phyloP scores from a whole-genome alignment of 768 basidiomycete genomes.

The button mushroom (Agaricus bisporus) region DNA sequence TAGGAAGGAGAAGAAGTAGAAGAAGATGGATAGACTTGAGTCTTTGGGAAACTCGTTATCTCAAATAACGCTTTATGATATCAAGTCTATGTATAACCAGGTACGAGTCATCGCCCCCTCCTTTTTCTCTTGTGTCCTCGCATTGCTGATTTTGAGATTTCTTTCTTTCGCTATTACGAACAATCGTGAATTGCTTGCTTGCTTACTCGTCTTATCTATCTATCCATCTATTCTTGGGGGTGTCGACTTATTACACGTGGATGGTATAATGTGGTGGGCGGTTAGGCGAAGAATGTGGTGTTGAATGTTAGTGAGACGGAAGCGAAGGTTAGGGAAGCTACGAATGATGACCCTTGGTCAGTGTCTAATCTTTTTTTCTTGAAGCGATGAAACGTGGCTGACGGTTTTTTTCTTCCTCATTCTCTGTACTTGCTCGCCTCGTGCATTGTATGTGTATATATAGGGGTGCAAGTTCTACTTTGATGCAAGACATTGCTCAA shows the following conservation, averaged over 20 bases:
- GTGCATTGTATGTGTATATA: conserved; percentile 23
- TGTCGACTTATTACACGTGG: too few species aligned
- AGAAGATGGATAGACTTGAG: conserved; percentile 72
- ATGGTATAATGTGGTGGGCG: conserved; percentile 15
- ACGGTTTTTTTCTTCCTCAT: too few species aligned
- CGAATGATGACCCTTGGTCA: conserved; percentile 97
- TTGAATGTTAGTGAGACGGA: conserved; percentile 79
- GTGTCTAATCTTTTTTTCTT: conserved; percentile 12
- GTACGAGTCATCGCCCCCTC: conserved; percentile 25
- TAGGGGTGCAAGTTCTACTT: conserved; percentile 95
- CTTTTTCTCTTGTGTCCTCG: not conserved
- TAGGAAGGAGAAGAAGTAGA: conserved; percentile 1
- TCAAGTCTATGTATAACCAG: conserved; percentile 94
- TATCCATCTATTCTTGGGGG: too few species aligned
- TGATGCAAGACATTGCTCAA: conserved; percentile 99
- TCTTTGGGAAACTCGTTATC: conserved; percentile 70
- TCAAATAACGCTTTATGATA: conserved; percentile 84
- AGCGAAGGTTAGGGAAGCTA: conserved; percentile 93
- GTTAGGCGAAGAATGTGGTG: conserved; percentile 92
- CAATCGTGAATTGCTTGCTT: not conserved
- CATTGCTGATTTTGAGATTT: conserved; percentile 2
- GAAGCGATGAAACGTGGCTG: too few species aligned
- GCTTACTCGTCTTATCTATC: too few species aligned
- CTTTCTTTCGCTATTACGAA: too few species aligned
- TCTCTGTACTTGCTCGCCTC: too few species aligned